Evolutionary conservation across 805 yeast genomes (phyloP), one percentile per base, ranked within the genome.

Genomic region (Candida arabinofermentans): DNA sequence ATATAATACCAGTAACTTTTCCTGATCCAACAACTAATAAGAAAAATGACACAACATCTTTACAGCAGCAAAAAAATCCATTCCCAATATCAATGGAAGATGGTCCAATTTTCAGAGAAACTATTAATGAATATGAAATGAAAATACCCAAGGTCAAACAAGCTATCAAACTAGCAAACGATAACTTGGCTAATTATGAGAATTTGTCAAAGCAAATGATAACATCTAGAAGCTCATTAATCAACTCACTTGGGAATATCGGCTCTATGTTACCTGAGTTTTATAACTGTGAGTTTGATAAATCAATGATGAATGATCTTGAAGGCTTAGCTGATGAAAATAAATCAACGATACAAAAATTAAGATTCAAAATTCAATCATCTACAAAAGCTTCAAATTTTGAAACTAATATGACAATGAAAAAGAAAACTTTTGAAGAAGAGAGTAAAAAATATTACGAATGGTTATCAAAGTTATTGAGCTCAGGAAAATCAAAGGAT

Each of bases 371-470:
- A 14, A 22, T 44, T 3, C 34, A 46, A 2, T 24, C 40, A 12
- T 36, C 48, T 6, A 42, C 33, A 24, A 48, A 40, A 29, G 32
- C 40, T 9, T n/a, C 47, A 4, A 52, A 48, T 22, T 7, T 46
- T 10, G 59, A 54, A 16, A 24, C 41, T 2, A 32, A 45, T 12
- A 29, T 58, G 14, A 13, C 44, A 2, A 24, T 53, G 5, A 51
- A 44, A 16, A 64, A 54, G 34, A 53, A 53, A 24, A 39, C 43
- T 5, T 65, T 65, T 40, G 69, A 64, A 43, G 69, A 65, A 18
- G 69, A 65, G 42, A 61, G 66, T 27, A 61, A 59, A 39, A 60
- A 55, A 29, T 65, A 54, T 44, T 65, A 65, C 40, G 66, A 63
- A 13, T 65, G 67, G 65, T 37, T 64, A 10, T 59, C 65, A 3